Evolutionary conservation across 2,329 filamentous ascomycete species (phyloP).

Genomic region (Colletotrichum destructivum): DNA sequence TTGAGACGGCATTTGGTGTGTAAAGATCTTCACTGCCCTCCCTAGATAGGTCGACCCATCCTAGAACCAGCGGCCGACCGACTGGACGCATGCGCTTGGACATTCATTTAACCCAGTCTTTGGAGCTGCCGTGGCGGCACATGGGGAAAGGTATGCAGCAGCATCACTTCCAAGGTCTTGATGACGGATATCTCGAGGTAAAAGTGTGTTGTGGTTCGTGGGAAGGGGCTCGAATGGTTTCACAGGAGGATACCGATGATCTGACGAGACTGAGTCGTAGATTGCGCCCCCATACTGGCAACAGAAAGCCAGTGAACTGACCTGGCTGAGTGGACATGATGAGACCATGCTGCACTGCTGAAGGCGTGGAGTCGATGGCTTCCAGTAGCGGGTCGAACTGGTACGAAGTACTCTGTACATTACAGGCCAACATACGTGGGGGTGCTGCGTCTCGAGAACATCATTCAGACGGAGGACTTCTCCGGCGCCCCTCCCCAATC

Average conservation of each 20-base stretch:
- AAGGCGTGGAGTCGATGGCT: background rate
- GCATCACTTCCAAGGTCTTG: too few relatives aligned
- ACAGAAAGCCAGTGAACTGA: background rate
- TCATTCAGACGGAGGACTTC: too few relatives aligned
- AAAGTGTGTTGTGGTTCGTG: background rate
- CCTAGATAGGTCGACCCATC: background rate
- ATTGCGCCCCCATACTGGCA: background rate
- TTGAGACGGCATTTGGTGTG: background rate
- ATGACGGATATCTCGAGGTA: too few relatives aligned
- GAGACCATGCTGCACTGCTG: background rate
- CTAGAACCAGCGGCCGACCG: background rate
- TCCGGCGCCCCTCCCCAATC: background rate
- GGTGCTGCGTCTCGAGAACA: background rate
- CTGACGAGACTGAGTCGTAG: background rate
- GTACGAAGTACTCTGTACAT: background rate
- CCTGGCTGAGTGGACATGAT: background rate
- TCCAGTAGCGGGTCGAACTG: background rate
- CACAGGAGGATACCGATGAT: too few relatives aligned
- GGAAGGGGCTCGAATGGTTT: background rate
- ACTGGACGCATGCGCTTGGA: background rate
- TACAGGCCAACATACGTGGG: background rate
- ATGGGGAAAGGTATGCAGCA: background rate
- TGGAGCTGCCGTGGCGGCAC: background rate
- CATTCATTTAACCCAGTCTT: background rate
- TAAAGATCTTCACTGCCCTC: background rate